Conservation (phyloP, 1,284 basidiomycete species). For the Ceratobasidium sp. region DNA sequence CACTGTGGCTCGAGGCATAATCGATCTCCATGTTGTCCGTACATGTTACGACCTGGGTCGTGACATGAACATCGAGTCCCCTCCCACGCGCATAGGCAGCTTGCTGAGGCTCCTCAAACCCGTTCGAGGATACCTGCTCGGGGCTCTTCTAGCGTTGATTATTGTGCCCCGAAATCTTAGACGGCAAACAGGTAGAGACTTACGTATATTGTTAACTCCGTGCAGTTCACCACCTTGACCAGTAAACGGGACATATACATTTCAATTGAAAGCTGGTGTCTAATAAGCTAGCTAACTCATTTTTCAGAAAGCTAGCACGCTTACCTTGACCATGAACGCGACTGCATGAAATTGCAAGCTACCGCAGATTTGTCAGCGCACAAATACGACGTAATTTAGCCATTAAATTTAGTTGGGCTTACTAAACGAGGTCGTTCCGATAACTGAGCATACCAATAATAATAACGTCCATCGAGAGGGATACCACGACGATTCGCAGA, state of each 20-base stretch:
- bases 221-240: slow-evolving; percentile 15
- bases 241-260: slow-evolving; percentile 36
- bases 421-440: slow-evolving; percentile 34
- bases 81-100: background rate
- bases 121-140: background rate
- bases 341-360: slow-evolving; percentile 34
- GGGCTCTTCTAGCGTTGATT: background rate
- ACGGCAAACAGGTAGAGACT: background rate
- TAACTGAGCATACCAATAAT: slow-evolving; percentile 41
- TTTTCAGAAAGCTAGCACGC: background rate
- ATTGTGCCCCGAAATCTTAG: background rate
- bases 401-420: background rate
- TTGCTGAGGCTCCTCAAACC: background rate
- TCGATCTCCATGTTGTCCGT: background rate
- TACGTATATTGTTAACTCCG: slow-evolving; percentile 1
- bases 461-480: slow-evolving; percentile 38
- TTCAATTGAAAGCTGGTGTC: slow-evolving; percentile 38
- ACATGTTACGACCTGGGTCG: background rate
- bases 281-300: too few relatives aligned
- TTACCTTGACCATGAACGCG: slow-evolving; percentile 36
- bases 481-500: slow-evolving; percentile 38
- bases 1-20: background rate
- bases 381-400: too few relatives aligned
- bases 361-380: background rate
- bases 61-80: background rate